A percentile compares a stretch with the other conserved stretches of the same genome.
Conservation (phyloP, 2,329 filamentous ascomycete genomes). For the Microdochium bolleyi region DNA sequence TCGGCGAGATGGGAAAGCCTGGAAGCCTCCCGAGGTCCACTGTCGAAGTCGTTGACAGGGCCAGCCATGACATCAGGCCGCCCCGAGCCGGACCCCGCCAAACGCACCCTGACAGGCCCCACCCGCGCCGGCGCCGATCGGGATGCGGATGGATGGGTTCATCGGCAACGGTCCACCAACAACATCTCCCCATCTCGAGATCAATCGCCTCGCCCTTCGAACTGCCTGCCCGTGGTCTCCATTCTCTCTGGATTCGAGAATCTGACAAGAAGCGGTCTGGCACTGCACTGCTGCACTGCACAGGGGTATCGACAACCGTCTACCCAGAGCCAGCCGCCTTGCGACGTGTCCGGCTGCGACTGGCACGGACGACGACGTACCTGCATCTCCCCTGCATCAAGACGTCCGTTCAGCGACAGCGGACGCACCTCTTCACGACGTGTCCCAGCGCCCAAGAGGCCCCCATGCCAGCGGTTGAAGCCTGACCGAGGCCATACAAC, state of each 20-base stretch:
- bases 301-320: background rate
- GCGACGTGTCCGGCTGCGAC: background rate
- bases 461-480: background rate
- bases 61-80: background rate
- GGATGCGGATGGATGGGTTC: too few relatives aligned
- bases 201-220: too few relatives aligned
- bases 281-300: too few relatives aligned
- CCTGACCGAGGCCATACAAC: background rate
- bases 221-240: too few relatives aligned
- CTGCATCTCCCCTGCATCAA: background rate
- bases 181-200: background rate
- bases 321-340: background rate
- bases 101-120: background rate
- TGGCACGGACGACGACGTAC: background rate
- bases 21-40: too few relatives aligned
- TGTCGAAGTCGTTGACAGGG: too few relatives aligned
- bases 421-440: background rate
- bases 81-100: background rate
- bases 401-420: background rate
- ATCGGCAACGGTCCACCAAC: too few relatives aligned
- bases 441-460: background rate
- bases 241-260: too few relatives aligned
- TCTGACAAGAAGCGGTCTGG: background rate
- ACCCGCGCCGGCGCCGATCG: background rate
- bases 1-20: too few relatives aligned